phyloP scores from a whole-genome alignment of 2,329 filamentous ascomycete species.

The Pseudonectria foliicola region DNA sequence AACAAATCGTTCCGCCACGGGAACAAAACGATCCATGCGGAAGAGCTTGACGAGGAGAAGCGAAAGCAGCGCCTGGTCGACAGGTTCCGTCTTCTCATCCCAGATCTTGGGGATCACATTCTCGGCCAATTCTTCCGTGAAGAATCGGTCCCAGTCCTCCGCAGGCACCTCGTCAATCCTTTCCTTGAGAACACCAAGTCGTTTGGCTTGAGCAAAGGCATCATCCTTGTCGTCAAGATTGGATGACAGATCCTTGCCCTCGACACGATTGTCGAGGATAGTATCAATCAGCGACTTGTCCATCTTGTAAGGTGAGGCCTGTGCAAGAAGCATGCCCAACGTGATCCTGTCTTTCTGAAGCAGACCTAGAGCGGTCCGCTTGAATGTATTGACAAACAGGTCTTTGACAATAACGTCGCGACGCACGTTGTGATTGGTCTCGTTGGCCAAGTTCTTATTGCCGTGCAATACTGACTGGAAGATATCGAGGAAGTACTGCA shows the following conservation, averaged over 20 bases:
- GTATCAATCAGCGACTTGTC: slow-evolving; percentile 82
- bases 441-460: slow-evolving; percentile 64
- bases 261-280: slow-evolving; percentile 70
- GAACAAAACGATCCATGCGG: slow-evolving; percentile 91
- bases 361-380: slow-evolving; percentile 85
- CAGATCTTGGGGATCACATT: slow-evolving; percentile 72
- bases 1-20: slow-evolving; percentile 86
- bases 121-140: slow-evolving; percentile 80
- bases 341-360: slow-evolving; percentile 93
- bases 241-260: slow-evolving; percentile 72
- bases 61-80: slow-evolving; percentile 74
- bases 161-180: slow-evolving; percentile 55
- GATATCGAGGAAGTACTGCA: slow-evolving; percentile 97
- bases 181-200: slow-evolving; percentile 66
- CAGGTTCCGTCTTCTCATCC: slow-evolving; percentile 52
- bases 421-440: slow-evolving; percentile 69
- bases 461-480: slow-evolving; percentile 85
- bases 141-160: slow-evolving; percentile 72
- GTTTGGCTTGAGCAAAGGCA: slow-evolving; percentile 60
- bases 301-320: slow-evolving; percentile 94
- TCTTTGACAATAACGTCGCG: slow-evolving; percentile 87
- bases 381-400: slow-evolving; percentile 85
- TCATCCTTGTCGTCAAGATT: slow-evolving; percentile 57
- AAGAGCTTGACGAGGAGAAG: slow-evolving; percentile 89
- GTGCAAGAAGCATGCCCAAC: slow-evolving; percentile 87